These are phyloP conservation scores for Sporopachydermia cereana DNA, from an alignment of 1,139 yeast genomes.

Conservation along the genomic window DNA sequence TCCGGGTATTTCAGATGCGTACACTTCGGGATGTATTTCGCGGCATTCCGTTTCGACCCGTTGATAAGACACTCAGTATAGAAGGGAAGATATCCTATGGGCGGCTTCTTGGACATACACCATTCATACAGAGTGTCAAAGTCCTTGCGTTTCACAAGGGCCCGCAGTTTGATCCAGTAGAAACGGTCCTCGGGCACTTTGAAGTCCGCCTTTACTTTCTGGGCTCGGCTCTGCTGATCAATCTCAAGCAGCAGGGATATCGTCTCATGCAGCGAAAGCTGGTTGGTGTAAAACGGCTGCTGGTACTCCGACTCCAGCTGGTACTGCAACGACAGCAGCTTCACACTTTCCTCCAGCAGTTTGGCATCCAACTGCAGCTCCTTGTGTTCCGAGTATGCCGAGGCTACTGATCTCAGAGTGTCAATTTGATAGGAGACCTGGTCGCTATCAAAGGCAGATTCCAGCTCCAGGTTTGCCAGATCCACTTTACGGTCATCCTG, in stretches of 20 bases:
- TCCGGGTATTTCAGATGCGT: conserved; percentile 25
- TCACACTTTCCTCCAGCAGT: conserved; percentile 37
- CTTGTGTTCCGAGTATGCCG: conserved; percentile 18
- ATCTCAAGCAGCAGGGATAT: conserved; percentile 40
- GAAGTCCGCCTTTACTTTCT: conserved; percentile 46
- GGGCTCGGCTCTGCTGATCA: conserved; percentile 49
- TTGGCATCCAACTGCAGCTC: conserved; percentile 16
- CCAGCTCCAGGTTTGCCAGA: conserved; percentile 30
- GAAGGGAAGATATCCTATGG: conserved; percentile 64
- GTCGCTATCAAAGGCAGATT: conserved; percentile 16
- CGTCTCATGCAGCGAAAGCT: conserved; percentile 40
- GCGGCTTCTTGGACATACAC: conserved; percentile 42
- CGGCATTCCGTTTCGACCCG: conserved; percentile 36
- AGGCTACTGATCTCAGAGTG: conserved; percentile 18
- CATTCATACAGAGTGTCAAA: conserved; percentile 51
- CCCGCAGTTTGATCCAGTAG: conserved; percentile 50
- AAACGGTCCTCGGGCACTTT: conserved; percentile 51
- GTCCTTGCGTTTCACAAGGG: conserved; percentile 38
- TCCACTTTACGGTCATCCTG: conserved; percentile 47
- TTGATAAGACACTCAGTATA: conserved; percentile 39
- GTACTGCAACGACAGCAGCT: conserved; percentile 40
- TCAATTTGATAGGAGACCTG: conserved; percentile 13
- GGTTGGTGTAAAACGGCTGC: conserved; percentile 36
- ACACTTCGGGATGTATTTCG: conserved; percentile 28
- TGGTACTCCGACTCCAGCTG: conserved; percentile 43